phyloP scores from a whole-genome alignment of 805 yeast species.

The Yarrowia osloensis region DNA sequence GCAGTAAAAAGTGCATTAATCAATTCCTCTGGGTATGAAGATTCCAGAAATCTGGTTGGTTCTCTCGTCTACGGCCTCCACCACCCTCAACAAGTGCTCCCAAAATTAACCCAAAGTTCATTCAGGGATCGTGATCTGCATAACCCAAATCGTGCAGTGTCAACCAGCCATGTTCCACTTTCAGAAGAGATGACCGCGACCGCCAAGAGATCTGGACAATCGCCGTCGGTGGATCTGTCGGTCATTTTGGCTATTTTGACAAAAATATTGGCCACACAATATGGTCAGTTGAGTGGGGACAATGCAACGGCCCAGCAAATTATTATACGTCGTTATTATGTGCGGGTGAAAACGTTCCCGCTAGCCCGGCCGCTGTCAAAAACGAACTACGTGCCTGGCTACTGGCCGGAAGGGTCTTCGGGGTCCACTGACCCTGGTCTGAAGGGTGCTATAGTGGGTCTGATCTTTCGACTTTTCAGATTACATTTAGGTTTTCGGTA shows the following conservation, averaged over 20 bases:
- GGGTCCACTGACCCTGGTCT: neutral
- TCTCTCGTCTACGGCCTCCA: neutral
- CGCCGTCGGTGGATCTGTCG: neutral
- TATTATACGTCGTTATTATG: too few relatives aligned
- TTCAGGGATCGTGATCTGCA: neutral
- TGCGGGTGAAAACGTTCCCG: too few relatives aligned
- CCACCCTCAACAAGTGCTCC: neutral
- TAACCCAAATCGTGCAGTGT: neutral
- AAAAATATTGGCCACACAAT: neutral
- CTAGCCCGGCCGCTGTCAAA: too few relatives aligned
- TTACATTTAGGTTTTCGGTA: neutral
- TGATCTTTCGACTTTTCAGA: neutral
- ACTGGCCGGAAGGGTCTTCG: too few relatives aligned
- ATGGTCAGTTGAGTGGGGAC: neutral
- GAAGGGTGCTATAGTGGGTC: neutral
- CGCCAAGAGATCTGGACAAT: slow-evolving; percentile 4
- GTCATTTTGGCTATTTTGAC: neutral
- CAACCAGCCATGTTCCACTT: neutral
- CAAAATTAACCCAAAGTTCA: neutral
- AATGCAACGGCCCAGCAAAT: neutral
- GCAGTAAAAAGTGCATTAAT: neutral
- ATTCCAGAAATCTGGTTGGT: neutral
- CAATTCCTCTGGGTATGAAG: neutral
- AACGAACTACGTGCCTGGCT: too few relatives aligned
- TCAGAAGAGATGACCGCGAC: neutral